Percentiles rank a stretch among this genome's conserved stretches.
phyloP scores from a whole-genome alignment of 2,329 filamentous ascomycete genomes.

The Botrytis deweyae region DNA sequence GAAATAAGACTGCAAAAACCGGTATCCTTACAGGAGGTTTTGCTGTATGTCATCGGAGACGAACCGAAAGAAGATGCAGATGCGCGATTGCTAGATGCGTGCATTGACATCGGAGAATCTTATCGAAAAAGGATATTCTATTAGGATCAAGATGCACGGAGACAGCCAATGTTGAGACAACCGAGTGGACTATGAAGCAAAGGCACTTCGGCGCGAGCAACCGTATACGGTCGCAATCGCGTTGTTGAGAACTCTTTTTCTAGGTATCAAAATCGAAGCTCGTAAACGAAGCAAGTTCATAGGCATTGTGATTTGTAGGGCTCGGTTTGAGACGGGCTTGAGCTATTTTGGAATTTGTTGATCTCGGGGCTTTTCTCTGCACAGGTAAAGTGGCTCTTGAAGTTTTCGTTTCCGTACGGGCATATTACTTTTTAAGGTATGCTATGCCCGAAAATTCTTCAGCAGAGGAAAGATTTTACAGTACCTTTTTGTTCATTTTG shows the following conservation, averaged over 20 bases:
- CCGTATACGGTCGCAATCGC: slow-evolving; percentile 9
- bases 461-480: neutral
- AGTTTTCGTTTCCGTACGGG: neutral
- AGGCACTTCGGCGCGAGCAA: slow-evolving; percentile 13
- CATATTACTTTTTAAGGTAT: slow-evolving; percentile 1
- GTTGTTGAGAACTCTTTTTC: neutral
- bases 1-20: too few species aligned
- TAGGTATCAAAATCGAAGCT: neutral
- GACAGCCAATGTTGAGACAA: neutral
- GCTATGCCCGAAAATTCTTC: neutral
- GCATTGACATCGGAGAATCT: neutral
- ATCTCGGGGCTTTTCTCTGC: slow-evolving; percentile 11
- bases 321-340: neutral
- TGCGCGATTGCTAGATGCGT: neutral
- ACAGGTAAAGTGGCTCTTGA: slow-evolving; percentile 3
- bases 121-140: neutral
- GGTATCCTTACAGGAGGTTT: too few species aligned
- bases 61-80: slow-evolving; percentile 20
- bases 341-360: neutral
- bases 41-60: slow-evolving; percentile 12
- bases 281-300: neutral
- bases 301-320: neutral
- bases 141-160: neutral
- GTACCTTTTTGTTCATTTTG: neutral
- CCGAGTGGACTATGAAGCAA: neutral